Evolutionary conservation across 305 asterid species (phyloP), one percentile per base, ranked within the genome.

Genomic region (Plantago coronopus): DNA sequence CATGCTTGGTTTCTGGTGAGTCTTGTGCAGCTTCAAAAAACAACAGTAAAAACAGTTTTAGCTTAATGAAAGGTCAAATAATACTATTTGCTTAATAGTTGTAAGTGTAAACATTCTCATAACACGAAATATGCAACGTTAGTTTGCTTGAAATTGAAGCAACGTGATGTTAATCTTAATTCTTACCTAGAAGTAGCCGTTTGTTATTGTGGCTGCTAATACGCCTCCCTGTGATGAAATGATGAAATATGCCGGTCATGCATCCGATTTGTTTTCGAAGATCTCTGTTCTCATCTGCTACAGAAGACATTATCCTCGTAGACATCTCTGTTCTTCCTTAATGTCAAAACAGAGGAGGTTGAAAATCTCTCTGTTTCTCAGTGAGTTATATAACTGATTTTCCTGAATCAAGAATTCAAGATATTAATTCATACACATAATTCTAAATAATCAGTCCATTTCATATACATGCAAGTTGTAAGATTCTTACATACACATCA

Each of bases 181-280:
- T 25, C 47, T 53, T 63, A 89, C 95, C 96, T 77, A 78, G 85
- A 55, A 83, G 85, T 69, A 73, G 80, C 78, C 78, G 79, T 72
- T 80, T 91, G 64, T 78, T 78, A 78, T 45, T 65, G 69, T 77
- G 76, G 67, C 85, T 61, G 64, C 74, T 59, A 25, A 74, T 49
- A 17, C 90, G 84, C 59, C 84, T 75, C 56, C 89, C 79, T 7
- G 80, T 56, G 14, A 83, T 72, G 76, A 85, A 81, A 74, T 87
- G 86, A 56, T 81, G 98, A 65, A 87, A 93, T 68, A 93, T 72
- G 59, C 95, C 94, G 63, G 86, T 82, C 97, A 93, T 89, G 85
- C 98, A 93, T 29, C 97, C 98, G 42, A 83, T 76, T 76, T 93
- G 90, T 86, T 89, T 93, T 64, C 76, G 78, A 67, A 91, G 76